Evolutionary conservation across 108 stramenopile genomes (phyloP).

Genomic region (Stephanodiscus minutulus): DNA sequence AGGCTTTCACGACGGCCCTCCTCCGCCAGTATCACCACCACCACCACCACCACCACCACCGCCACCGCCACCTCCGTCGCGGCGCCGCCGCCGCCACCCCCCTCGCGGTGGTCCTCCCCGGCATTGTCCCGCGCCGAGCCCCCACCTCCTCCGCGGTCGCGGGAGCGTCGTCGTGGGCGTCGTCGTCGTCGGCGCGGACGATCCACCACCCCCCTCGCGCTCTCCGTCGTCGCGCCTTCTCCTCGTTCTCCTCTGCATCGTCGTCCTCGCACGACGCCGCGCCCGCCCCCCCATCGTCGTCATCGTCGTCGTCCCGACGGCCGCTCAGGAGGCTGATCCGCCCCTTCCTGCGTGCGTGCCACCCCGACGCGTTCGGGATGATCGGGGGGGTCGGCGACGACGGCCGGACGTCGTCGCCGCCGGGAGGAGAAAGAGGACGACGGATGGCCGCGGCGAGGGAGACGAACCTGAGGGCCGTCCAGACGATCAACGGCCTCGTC

Average conservation of each 20-base stretch:
- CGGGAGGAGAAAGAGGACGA: constrained; percentile 26
- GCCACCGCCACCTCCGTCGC: too few relatives aligned
- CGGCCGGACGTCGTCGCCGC: not conserved
- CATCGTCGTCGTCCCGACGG: not conserved
- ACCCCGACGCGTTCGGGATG: too few relatives aligned
- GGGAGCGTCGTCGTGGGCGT: not conserved
- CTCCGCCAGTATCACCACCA: not conserved
- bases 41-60: too few relatives aligned
- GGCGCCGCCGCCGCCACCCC: not conserved
- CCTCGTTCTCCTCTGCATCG: not conserved
- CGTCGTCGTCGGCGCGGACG: not conserved
- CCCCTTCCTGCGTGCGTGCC: constrained; percentile 81
- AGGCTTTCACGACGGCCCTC: not conserved
- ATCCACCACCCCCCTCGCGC: not conserved
- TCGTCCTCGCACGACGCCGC: too few relatives aligned
- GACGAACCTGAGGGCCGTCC: constrained; percentile 74
- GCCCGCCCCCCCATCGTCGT: not conserved
- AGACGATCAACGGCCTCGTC: constrained; percentile 77
- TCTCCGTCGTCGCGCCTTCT: not conserved
- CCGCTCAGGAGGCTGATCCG: constrained; percentile 63
- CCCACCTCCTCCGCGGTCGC: not conserved
- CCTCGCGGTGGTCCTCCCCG: not conserved
- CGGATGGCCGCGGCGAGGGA: constrained; percentile 48
- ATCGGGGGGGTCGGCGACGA: not conserved
- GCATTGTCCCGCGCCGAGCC: not conserved